Percentiles rank a stretch among this genome's conserved stretches.
Evolutionary conservation across 2,329 filamentous ascomycete genomes (phyloP).

Genomic region (Aureobasidium sp.): DNA sequence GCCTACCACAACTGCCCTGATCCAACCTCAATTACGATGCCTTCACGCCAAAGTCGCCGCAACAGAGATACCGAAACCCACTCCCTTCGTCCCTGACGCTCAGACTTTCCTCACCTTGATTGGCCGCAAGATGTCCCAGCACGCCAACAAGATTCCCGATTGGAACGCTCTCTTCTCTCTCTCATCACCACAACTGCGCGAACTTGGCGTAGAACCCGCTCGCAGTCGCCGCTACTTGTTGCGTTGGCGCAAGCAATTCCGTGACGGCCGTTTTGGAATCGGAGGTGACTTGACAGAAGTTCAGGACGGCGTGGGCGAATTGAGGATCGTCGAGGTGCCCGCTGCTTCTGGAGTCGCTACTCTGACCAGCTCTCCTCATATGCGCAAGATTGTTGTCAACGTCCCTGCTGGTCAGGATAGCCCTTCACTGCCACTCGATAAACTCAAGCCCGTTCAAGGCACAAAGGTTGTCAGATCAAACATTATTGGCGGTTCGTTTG

Average conservation of each 20-base stretch:
- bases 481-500: constrained; percentile 68
- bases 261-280: constrained; percentile 67
- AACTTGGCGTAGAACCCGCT: constrained; percentile 80
- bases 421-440: constrained; percentile 39
- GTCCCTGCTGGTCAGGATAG: constrained; percentile 43
- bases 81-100: constrained; percentile 79
- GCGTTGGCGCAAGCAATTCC: constrained; percentile 79
- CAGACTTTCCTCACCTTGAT: constrained; percentile 83
- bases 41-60: constrained; percentile 36
- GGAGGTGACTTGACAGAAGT: constrained; percentile 78
- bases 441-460: constrained; percentile 51
- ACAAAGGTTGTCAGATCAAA: constrained; percentile 62
- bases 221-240: constrained; percentile 77
- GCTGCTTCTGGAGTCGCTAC: constrained; percentile 35
- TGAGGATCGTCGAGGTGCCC: constrained; percentile 52
- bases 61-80: constrained; percentile 58
- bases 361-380: constrained; percentile 48
- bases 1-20: constrained; percentile 5
- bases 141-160: constrained; percentile 77
- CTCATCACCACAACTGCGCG: constrained; percentile 67
- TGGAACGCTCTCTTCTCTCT: constrained; percentile 89
- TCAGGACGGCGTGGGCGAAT: constrained; percentile 51
- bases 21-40: constrained; percentile 23
- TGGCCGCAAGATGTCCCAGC: constrained; percentile 74
- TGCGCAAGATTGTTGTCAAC: constrained; percentile 55